Conservation (phyloP, 1,284 basidiomycete genomes). For the Melampsora medusae region DNA sequence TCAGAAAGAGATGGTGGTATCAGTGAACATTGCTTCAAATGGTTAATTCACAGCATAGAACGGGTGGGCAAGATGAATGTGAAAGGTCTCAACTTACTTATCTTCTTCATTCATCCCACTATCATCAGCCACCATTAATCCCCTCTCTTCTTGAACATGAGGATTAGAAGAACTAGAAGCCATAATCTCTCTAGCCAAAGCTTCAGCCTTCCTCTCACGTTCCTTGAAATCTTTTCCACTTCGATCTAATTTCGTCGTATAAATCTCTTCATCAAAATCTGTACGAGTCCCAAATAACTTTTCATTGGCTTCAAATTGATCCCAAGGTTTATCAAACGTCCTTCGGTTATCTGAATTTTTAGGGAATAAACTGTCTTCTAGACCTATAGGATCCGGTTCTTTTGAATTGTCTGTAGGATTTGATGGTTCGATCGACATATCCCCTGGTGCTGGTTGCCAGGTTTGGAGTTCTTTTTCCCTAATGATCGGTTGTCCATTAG, state of each 20-base stretch:
- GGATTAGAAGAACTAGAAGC: constrained; percentile 63
- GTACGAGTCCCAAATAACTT: constrained; percentile 87
- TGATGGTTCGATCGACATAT: constrained; percentile 38
- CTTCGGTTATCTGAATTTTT: constrained; percentile 45
- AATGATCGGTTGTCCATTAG: constrained; percentile 52
- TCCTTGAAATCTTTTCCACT: constrained; percentile 80
- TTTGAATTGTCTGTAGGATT: constrained; percentile 9
- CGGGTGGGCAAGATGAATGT: neutral
- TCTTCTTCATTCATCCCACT: constrained; percentile 83
- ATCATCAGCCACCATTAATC: constrained; percentile 63
- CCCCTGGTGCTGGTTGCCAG: constrained; percentile 63
- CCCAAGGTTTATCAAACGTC: constrained; percentile 65
- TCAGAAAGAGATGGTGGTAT: constrained; percentile 38
- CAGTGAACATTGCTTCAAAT: constrained; percentile 16
- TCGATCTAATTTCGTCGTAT: constrained; percentile 91
- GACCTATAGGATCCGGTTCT: constrained; percentile 28
- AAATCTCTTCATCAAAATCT: constrained; percentile 86
- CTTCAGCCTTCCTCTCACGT: constrained; percentile 80
- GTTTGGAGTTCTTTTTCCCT: constrained; percentile 79
- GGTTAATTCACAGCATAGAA: neutral
- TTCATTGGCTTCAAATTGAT: constrained; percentile 94
- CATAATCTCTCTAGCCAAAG: constrained; percentile 86
- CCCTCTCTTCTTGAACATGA: constrained; percentile 88
- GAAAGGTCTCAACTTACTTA: constrained; percentile 62
- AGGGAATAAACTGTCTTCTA: constrained; percentile 45